Evolutionary conservation across 116 monocot genomes (phyloP).

Genomic region (Iris pallida): DNA sequence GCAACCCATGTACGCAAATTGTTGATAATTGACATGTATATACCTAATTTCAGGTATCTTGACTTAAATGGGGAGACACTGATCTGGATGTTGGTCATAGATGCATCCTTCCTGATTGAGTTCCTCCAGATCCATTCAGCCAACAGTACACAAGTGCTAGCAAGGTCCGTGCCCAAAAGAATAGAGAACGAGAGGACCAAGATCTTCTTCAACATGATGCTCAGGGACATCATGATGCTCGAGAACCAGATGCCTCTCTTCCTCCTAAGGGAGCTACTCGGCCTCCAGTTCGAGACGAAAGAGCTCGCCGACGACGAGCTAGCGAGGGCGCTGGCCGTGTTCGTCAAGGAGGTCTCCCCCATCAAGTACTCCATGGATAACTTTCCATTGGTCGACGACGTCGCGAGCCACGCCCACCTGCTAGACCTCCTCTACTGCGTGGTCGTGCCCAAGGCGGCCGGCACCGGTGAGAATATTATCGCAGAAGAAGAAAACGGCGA

Average conservation of each 20-base stretch:
- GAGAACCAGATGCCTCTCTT: constrained; percentile 87
- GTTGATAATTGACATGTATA: no score
- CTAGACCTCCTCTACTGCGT: constrained; percentile 34
- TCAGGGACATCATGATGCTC: constrained; percentile 53
- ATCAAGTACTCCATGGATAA: constrained; percentile 19
- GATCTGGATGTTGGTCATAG: constrained; percentile 82
- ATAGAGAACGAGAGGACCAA: constrained; percentile 22
- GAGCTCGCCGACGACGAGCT: constrained; percentile 14
- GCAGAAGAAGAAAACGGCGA: neutral
- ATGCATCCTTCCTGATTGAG: constrained; percentile 66
- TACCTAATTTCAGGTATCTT: constrained; percentile 7
- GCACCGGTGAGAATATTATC: no score
- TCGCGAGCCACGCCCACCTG: constrained; percentile 24
- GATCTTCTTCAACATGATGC: constrained; percentile 26
- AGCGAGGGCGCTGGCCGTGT: constrained; percentile 17
- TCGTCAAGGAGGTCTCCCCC: constrained; percentile 50
- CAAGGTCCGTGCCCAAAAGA: neutral
- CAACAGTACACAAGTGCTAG: neutral
- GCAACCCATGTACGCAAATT: no score
- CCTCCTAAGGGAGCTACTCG: constrained; percentile 25
- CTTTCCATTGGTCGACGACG: neutral
- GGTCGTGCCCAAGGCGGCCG: constrained; percentile 15
- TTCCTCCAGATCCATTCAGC: constrained; percentile 33
- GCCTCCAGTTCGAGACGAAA: neutral
- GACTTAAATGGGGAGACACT: constrained; percentile 43